Percentiles rank a stretch among this genome's conserved stretches.
These are phyloP conservation scores for Ammopiptanthus mongolicus DNA, from an alignment of 306 rosid species.

Conservation along the genomic window DNA sequence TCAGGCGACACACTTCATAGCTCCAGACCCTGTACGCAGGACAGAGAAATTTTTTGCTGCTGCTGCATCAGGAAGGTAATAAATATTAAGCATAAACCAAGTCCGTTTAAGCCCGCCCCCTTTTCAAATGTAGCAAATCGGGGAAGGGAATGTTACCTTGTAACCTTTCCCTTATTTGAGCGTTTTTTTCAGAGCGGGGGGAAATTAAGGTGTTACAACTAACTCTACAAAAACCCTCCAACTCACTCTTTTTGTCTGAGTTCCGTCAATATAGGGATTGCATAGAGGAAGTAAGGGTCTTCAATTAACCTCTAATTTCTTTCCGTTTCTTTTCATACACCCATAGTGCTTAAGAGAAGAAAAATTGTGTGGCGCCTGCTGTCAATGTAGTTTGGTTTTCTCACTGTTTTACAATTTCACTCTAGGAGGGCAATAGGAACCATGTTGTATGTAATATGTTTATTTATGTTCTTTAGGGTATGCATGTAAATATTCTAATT, in stretches of 20 bases:
- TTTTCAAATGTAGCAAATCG: neutral
- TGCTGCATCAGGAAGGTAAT: slow-evolving; percentile 91
- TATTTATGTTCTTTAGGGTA: neutral
- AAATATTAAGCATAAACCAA: neutral
- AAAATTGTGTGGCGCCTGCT: neutral
- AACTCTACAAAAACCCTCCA: neutral
- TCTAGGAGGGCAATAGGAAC: neutral
- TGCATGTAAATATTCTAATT: slow-evolving; percentile 12
- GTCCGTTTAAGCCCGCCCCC: neutral
- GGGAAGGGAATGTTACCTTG: neutral
- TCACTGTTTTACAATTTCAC: neutral
- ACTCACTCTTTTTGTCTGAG: neutral
- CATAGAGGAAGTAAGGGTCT: neutral
- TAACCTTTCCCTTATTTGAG: too few relatives aligned
- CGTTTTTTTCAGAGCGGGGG: neutral
- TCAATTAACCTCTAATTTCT: neutral
- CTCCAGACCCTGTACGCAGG: slow-evolving; percentile 76
- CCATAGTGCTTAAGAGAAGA: neutral
- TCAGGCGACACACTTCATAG: slow-evolving; percentile 88
- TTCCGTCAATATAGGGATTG: neutral
- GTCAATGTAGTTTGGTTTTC: neutral
- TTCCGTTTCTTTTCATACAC: neutral
- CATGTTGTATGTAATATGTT: neutral
- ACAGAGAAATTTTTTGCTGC: slow-evolving; percentile 93
- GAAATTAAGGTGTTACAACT: neutral